Base-by-base conservation (phyloP, 106 monocot genomes). In the Apostasia ramifera region DNA sequence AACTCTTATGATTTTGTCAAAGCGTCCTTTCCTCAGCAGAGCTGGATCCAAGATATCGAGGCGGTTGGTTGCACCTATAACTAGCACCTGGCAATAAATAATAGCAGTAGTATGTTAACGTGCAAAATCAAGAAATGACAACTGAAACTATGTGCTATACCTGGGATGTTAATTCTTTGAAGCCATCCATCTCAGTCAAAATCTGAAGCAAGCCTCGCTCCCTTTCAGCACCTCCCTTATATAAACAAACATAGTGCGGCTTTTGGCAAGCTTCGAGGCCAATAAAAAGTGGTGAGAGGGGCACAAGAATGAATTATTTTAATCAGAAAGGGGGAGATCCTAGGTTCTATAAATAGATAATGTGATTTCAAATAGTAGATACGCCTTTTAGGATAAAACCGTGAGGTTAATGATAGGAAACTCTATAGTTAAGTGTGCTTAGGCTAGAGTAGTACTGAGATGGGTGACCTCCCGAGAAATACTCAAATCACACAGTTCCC, bases 171-270 rank as follows among this genome's bases (percentile, higher is more conserved):
- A 71, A 74, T 68, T 69, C 88, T 74, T 83, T 92, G 68, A 92
- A 92, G 40, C 91, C 91, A 85, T 92, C 91, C 87, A 92, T 78
- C 76, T 92, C 91, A 37, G 91, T 92, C 59, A 92, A 78, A 76
- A 92, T 92, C 66, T 92, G 91, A 83, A 92, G 91, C 75, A 92
- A 82, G 6, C 91, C 91, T 81, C 88, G 91, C 76, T 92, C 91
- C 64, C 91, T 82, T 70, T 92, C 91, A 74, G 91, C 91, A 68
- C 91, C 91, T 63, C 91, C 91, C 91, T 92, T 53, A 59, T 47
- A 63, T 59, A 78, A 70, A 69, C 47, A 69, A 53, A 68, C 1
- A n/a, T 26, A 26, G 26, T 26, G 26, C 26, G 26, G 26, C 26
- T 26, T 26, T 0, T 26, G 26, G 26, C 26, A 26, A 0, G 0